These are phyloP conservation scores for Boletus rubropictus DNA, from an alignment of 768 basidiomycete genomes.

Conservation along the genomic window DNA sequence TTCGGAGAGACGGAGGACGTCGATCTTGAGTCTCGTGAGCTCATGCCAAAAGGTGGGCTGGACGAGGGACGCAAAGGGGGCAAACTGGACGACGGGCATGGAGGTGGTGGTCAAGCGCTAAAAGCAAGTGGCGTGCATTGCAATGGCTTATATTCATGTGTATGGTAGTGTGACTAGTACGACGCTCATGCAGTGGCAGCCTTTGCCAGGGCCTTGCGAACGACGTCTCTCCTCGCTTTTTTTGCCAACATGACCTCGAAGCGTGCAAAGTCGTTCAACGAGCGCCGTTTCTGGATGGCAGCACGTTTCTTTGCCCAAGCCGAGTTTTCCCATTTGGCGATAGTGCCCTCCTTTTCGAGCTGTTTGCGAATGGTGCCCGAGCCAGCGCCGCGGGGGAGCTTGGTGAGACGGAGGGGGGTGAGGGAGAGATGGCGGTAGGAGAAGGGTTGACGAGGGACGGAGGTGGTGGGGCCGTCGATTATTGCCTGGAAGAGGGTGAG, in stretches of 20 bases:
- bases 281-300: slow-evolving; percentile 65
- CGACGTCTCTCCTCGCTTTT: slow-evolving; percentile 77
- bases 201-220: slow-evolving; percentile 65
- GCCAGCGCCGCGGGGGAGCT: slow-evolving; percentile 84
- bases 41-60: slow-evolving; percentile 93
- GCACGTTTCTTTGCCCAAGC: slow-evolving; percentile 85
- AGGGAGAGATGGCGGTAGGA: slow-evolving; percentile 91
- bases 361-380: slow-evolving; percentile 78
- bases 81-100: slow-evolving; percentile 76
- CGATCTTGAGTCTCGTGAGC: slow-evolving; percentile 84
- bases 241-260: slow-evolving; percentile 86
- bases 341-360: slow-evolving; percentile 76
- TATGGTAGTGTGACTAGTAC: neutral
- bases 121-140: slow-evolving; percentile 2
- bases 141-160: slow-evolving; percentile 10
- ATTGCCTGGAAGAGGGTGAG: slow-evolving; percentile 58
- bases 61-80: slow-evolving; percentile 80
- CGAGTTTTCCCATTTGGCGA: slow-evolving; percentile 86
- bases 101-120: neutral
- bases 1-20: slow-evolving; percentile 79
- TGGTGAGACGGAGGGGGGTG: slow-evolving; percentile 75
- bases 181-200: slow-evolving; percentile 24
- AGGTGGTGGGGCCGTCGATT: slow-evolving; percentile 89
- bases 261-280: slow-evolving; percentile 85
- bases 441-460: slow-evolving; percentile 87